Percentiles rank a stretch among this genome's conserved stretches.
These are phyloP conservation scores for Chaetoceros muelleri DNA, from an alignment of 108 stramenopile genomes.

Conservation along the genomic window DNA sequence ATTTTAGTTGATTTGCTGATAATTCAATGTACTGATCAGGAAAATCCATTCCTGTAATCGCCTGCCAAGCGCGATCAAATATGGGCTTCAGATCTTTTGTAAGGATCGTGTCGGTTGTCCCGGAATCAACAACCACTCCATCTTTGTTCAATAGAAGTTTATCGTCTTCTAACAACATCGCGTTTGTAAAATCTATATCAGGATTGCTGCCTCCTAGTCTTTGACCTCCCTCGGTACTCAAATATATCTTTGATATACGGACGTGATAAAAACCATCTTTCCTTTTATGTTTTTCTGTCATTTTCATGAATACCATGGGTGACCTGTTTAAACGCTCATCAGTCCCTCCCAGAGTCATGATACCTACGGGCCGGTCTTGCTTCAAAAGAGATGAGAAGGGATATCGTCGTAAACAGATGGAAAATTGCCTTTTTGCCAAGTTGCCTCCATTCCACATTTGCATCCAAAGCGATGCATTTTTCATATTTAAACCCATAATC, in stretches of 20 bases:
- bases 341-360: conserved; percentile 81
- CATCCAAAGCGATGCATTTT: conserved; percentile 35
- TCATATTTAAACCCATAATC: conserved; percentile 87
- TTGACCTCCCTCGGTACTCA: conserved; percentile 37
- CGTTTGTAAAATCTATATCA: conserved; percentile 2
- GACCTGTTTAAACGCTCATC: conserved; percentile 45
- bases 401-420: conserved; percentile 47
- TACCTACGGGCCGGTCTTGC: conserved; percentile 37
- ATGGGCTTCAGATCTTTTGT: conserved; percentile 8
- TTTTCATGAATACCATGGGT: conserved; percentile 69
- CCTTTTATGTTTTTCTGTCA: conserved; percentile 9
- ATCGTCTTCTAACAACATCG: conserved; percentile 7
- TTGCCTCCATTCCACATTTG: conserved; percentile 38
- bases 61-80: conserved; percentile 15
- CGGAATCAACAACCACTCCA: conserved; percentile 75
- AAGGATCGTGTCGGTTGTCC: conserved; percentile 84
- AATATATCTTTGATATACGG: conserved; percentile 39
- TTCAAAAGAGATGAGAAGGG: conserved; percentile 28
- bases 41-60: conserved; percentile 13
- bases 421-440: conserved; percentile 35
- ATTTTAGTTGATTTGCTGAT: conserved; percentile 33
- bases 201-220: conserved; percentile 14
- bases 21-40: conserved; percentile 14
- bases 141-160: conserved; percentile 12
- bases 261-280: conserved; percentile 64